Evolutionary conservation across 192 early-diverging fungal genomes (phyloP), one percentile per base, ranked within the genome.

Genomic region (Dispira simplex): DNA sequence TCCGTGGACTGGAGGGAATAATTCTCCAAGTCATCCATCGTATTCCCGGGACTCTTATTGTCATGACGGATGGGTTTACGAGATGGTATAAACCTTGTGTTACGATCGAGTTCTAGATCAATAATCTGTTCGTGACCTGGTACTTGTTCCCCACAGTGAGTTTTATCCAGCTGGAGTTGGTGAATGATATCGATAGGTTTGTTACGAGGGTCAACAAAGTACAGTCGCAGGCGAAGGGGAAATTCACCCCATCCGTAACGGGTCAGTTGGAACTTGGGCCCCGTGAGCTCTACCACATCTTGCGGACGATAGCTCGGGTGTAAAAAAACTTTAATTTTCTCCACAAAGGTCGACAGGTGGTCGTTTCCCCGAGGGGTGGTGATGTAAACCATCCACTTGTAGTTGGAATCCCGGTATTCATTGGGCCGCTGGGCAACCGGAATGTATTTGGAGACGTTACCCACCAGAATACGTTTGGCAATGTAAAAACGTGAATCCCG

Each of bases 221-320:
- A 85, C 18, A 97, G 49, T 60, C 90, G 84, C 16, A 93, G 70
- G 27, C 88, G 81, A 51, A 95, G 76, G 20, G 91, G 90, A 56
- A 91, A 93, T 71, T 97, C 94, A 43, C 94, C 94, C 92, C 92
- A 97, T 0, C 92, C 94, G 66, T 82, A 85, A n/a, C 92, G 81
- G 16, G 86, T 90, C 60, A 97, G 67, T 63, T 86, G 84, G 68
- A 95, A 92, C 1, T 84, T 89, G 0, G 91, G 80, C 45, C 81
- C 78, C 0, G 69, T 69, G 11, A 95, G 77, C 46, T 94, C 92
- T 8, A 94, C 81, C n/a, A 93, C 81, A 69, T 95, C 85, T 57
- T 89, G 78, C 0, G 94, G 94, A 45, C 79, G 81, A 67, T 93
- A 97, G 62, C 87, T 88, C 63, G 88, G 90, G 67, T 97, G 92